A percentile compares a stretch with the other conserved stretches of the same genome.
phyloP scores from a whole-genome alignment of 2,329 filamentous ascomycete species.

The Didymella exigua region DNA sequence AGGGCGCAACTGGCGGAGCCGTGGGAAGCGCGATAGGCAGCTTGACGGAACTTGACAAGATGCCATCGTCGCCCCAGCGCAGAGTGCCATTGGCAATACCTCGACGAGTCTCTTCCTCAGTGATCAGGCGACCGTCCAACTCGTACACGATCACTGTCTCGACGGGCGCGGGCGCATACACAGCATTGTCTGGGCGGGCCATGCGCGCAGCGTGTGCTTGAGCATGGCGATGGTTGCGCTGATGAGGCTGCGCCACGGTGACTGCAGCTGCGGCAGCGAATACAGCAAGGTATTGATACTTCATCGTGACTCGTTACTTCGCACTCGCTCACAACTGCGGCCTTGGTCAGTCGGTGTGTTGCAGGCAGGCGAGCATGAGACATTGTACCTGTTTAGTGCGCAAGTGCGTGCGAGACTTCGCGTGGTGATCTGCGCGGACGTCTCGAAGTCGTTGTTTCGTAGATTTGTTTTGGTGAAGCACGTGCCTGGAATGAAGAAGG shows the following conservation, averaged over 20 bases:
- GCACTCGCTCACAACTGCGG: neutral
- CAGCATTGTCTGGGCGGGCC: slow-evolving; percentile 55
- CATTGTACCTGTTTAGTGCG: slow-evolving; percentile 14
- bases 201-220: slow-evolving; percentile 52
- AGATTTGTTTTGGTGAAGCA: slow-evolving; percentile 17
- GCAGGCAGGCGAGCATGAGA: neutral
- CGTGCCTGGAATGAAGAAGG: slow-evolving; percentile 26
- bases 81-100: slow-evolving; percentile 73
- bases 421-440: slow-evolving; percentile 4
- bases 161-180: slow-evolving; percentile 59
- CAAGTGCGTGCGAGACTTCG: slow-evolving; percentile 5
- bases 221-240: slow-evolving; percentile 63
- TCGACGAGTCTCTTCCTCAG: slow-evolving; percentile 67
- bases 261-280: slow-evolving; percentile 52
- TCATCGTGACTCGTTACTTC: slow-evolving; percentile 38
- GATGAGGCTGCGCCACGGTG: slow-evolving; percentile 64
- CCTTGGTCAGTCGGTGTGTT: slow-evolving; percentile 16
- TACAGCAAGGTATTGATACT: slow-evolving; percentile 43
- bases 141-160: slow-evolving; percentile 73
- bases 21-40: slow-evolving; percentile 24
- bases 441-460: slow-evolving; percentile 4
- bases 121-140: slow-evolving; percentile 68
- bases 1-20: slow-evolving; percentile 18
- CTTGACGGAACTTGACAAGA: slow-evolving; percentile 39
- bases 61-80: slow-evolving; percentile 68